These are phyloP conservation scores for Wickerhamiella qilinensis DNA, from an alignment of 805 yeast genomes.

Conservation along the genomic window DNA sequence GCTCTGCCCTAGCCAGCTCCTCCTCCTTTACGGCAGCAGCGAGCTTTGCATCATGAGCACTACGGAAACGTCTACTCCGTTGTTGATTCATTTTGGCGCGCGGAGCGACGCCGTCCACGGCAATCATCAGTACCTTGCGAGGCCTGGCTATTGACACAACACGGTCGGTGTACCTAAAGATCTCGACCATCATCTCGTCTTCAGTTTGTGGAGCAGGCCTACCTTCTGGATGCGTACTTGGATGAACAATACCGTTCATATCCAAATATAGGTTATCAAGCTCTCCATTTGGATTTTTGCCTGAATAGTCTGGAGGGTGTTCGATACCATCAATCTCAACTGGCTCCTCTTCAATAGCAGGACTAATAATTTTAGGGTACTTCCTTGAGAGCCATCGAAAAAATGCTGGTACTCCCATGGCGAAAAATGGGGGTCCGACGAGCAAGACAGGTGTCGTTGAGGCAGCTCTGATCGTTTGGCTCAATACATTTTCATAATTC, in stretches of 20 bases:
- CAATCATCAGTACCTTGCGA: conserved; percentile 76
- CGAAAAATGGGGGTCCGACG: neutral
- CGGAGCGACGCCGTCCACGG: conserved; percentile 98
- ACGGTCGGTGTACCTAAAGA: conserved; percentile 82
- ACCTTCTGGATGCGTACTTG: conserved; percentile 96
- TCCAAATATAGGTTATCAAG: conserved; percentile 84
- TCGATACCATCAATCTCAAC: conserved; percentile 39
- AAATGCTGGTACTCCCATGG: conserved; percentile 83
- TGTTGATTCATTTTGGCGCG: conserved; percentile 98
- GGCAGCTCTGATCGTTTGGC: too few relatives aligned
- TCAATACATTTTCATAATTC: too few relatives aligned
- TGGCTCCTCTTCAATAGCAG: conserved; percentile 58
- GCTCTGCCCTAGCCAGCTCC: conserved; percentile 33
- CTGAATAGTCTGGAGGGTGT: conserved; percentile 49
- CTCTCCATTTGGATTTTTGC: conserved; percentile 90
- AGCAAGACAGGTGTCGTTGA: neutral
- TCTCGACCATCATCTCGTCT: conserved; percentile 90
- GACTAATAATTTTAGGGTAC: conserved; percentile 86
- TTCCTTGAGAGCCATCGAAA: conserved; percentile 90
- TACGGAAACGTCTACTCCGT: conserved; percentile 85
- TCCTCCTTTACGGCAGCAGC: conserved; percentile 51
- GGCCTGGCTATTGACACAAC: conserved; percentile 92
- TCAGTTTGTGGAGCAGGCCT: conserved; percentile 93
- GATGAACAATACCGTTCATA: conserved; percentile 99
- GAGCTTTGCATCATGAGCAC: conserved; percentile 89